A percentile compares a stretch with the other conserved stretches of the same genome.
Evolutionary conservation across 192 early-diverging fungal species (phyloP).

Genomic region (Backusella tuberculispora): DNA sequence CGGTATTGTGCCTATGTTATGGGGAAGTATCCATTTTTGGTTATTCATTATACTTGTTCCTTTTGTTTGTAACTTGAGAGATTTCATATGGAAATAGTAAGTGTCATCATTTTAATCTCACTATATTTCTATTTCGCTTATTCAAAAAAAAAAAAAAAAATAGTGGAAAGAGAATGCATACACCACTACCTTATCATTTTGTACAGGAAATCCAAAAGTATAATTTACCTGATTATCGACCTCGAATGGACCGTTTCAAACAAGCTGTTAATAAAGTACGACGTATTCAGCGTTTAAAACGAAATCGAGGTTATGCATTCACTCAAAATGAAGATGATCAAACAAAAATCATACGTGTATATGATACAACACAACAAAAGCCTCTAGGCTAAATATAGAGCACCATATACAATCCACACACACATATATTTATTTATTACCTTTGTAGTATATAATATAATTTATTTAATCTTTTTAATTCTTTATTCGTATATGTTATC

Average conservation of each 20-base stretch:
- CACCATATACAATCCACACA: not conserved
- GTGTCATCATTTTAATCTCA: slow-evolving; percentile 31
- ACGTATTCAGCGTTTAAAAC: slow-evolving; percentile 87
- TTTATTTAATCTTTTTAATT: not conserved
- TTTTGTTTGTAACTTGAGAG: slow-evolving; percentile 79
- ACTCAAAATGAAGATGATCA: slow-evolving; percentile 97
- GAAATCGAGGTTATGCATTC: slow-evolving; percentile 96
- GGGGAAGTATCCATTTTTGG: slow-evolving; percentile 82
- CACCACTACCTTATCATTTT: slow-evolving; percentile 88
- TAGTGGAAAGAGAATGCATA: slow-evolving; percentile 72
- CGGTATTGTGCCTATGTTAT: slow-evolving; percentile 69
- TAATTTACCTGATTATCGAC: slow-evolving; percentile 98
- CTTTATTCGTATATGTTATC: not conserved
- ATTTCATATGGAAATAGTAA: slow-evolving; percentile 96
- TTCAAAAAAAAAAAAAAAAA: slow-evolving; percentile 16
- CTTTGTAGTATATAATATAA: not conserved
- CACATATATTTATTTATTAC: not conserved
- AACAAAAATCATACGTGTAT: slow-evolving; percentile 63
- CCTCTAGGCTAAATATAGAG: slow-evolving; percentile 48
- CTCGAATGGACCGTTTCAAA: slow-evolving; percentile 97
- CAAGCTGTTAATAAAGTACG: slow-evolving; percentile 99
- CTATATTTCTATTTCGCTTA: slow-evolving; percentile 21
- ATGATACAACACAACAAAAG: slow-evolving; percentile 63
- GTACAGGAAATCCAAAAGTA: slow-evolving; percentile 99
- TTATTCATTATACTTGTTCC: slow-evolving; percentile 86